Base-by-base conservation (phyloP, 768 basidiomycete genomes). In the Aureoboletus auriporus region DNA sequence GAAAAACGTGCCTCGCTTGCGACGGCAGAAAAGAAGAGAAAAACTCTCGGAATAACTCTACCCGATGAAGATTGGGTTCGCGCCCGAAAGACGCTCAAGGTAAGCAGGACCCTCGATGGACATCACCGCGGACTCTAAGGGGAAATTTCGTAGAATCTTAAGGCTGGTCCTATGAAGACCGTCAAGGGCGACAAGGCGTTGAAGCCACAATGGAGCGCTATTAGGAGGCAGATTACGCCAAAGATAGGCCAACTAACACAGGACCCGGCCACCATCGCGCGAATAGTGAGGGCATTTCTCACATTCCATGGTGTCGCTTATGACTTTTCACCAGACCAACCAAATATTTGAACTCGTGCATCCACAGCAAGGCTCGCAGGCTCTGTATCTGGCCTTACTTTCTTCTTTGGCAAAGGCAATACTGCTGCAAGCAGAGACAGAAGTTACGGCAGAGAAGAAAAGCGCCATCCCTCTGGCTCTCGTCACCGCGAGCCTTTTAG, bases 371-470 rank as follows among this genome's bases (percentile, higher is more conserved):
- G 56, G 62, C 46, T 61, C 66, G 11, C 52, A 55, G 33, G 55
- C 63, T n/a, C 69, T 88, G 45, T 94, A 93, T 63, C 65, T 75
- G 40, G 89, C 91, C 42, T 75, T 86, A 17, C 78, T 94, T 39
- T 93, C 89, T 17, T 86, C 93, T n/a, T 78, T 97, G 35, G 75
- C 91, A 40, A 97, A 98, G 63, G 74, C 83, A 14, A 84, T 98
- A 51, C 76, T 97, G 38, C 75, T 89, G 30, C 95, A 97, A 70
- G 93, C 93, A 14, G 93, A 96, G 71, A 87, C 84, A 0, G 95
- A 98, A 67, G 89, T 95, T 8, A 82, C 87, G 1, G 93, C 93
- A 3, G 89, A 94, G 67, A 83, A 87, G 59, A 82, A 83, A 28
- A 86, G 87, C 20, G 93, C 93, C 0, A 74, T 77, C 33, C 95